phyloP scores from a whole-genome alignment of 768 basidiomycete species.

The Macrolepiota dolichaula region DNA sequence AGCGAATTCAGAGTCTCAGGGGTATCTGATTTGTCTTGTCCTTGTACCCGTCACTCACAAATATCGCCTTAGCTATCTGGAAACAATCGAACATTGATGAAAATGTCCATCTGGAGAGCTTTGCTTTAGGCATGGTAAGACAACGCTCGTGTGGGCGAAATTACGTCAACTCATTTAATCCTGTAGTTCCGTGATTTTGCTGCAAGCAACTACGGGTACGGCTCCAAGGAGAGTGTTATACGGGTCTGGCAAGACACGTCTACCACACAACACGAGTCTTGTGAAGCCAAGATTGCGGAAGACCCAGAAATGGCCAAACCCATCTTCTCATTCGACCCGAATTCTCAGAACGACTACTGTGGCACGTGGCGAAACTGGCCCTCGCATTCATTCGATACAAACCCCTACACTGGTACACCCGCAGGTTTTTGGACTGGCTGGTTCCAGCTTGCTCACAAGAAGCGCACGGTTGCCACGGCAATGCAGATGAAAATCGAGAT shows the following conservation, averaged over 20 bases:
- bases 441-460: not conserved
- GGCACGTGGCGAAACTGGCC: not conserved
- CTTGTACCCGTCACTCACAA: not conserved
- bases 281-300: not conserved
- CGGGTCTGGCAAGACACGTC: not conserved
- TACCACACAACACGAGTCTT: not conserved
- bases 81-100: constrained; percentile 33
- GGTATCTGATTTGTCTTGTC: constrained; percentile 17
- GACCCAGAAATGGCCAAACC: not conserved
- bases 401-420: not conserved
- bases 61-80: constrained; percentile 23
- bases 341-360: not conserved
- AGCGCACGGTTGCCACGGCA: too few relatives aligned
- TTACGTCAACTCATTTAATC: not conserved
- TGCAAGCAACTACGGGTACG: not conserved
- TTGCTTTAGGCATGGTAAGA: constrained; percentile 35
- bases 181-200: not conserved
- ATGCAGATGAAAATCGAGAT: not conserved
- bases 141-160: not conserved
- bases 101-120: constrained; percentile 28
- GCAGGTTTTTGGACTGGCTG: not conserved
- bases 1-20: constrained; percentile 29
- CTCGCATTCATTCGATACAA: not conserved
- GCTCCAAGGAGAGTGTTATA: not conserved
- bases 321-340: not conserved